Base-by-base conservation (phyloP, 495 filamentous ascomycete species). In the Lophium mytilinum region DNA sequence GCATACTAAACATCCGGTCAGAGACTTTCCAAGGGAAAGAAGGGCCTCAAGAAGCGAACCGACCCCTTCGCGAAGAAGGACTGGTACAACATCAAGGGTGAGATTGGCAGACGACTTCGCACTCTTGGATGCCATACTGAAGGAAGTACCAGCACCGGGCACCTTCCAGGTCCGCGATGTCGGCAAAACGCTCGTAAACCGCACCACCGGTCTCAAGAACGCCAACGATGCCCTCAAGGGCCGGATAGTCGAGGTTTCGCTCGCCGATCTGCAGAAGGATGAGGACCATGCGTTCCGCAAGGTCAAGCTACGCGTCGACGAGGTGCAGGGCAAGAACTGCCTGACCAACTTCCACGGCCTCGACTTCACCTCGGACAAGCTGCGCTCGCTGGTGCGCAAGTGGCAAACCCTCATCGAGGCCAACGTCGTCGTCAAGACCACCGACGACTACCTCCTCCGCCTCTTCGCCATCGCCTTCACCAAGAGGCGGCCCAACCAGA, bases 21-120 rank as follows among this genome's bases (percentile, higher is more conserved):
- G 89, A 88, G 93, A 76, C 83, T 98, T 80, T 97, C 93, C 50
- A 98, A 98, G 82, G 94, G 93, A 80, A 98, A 98, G 89, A 98
- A 98, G 85, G 93, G 93, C 74, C 84, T 98, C 70, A 98, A 98
- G 89, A 98, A 98, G 93, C 91, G 88, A 78, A 84, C 89, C 72
- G 93, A 98, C 74, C 94, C 93, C 66, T 98, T 98, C 80, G 79
- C 90, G 70, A 85, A 91, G 69, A 98, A 98, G 82, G 92, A 97
- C 24, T 30, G 24, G 24, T 30, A 30, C 24, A 30, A 30, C 24
- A 30, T 30, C 24, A 30, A 30, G 24, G 24, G 24, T 30, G 24
- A 30, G 24, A 30, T 30, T 18, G 40, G 40, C 14, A n/a, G 40
- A 18, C 40, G 40, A 42, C 40, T n/a, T 42, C 40, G 17, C 40